phyloP scores from a whole-genome alignment of 116 monocot genomes.

The Dioscorea cayenensis region DNA sequence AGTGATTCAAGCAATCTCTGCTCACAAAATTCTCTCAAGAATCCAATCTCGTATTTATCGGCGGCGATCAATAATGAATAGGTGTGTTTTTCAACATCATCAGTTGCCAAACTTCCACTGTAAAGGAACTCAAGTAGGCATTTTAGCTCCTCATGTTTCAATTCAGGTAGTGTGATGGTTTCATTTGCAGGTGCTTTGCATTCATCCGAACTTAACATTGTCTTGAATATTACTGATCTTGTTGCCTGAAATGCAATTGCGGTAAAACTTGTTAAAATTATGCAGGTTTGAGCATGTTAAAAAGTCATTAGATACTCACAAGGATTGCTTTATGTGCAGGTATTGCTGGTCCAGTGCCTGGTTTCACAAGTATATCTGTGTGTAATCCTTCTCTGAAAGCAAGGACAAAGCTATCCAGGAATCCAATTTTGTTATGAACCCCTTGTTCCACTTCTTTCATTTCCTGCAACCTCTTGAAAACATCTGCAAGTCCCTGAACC shows the following conservation, averaged over 20 bases:
- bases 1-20: constrained; percentile 25
- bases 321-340: constrained; percentile 70
- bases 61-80: constrained; percentile 43
- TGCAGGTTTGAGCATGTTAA: background rate
- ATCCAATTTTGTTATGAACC: constrained; percentile 34
- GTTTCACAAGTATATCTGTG: constrained; percentile 58
- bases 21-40: constrained; percentile 47
- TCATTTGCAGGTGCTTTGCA: constrained; percentile 57
- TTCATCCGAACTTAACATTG: constrained; percentile 45
- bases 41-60: constrained; percentile 73
- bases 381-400: constrained; percentile 64
- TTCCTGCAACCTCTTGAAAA: constrained; percentile 46
- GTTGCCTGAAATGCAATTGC: constrained; percentile 32
- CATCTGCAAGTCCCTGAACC: constrained; percentile 49
- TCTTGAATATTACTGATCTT: constrained; percentile 53
- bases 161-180: constrained; percentile 54
- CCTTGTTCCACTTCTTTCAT: constrained; percentile 37
- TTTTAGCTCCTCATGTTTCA: constrained; percentile 53
- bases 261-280: background rate
- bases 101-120: constrained; percentile 29
- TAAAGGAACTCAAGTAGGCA: constrained; percentile 74
- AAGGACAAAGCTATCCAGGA: constrained; percentile 26
- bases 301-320: constrained; percentile 22
- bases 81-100: constrained; percentile 12
- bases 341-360: constrained; percentile 54